A percentile compares a stretch with the other conserved stretches of the same genome.
Evolutionary conservation across 805 yeast species (phyloP).

Genomic region (Candida incommunis): DNA sequence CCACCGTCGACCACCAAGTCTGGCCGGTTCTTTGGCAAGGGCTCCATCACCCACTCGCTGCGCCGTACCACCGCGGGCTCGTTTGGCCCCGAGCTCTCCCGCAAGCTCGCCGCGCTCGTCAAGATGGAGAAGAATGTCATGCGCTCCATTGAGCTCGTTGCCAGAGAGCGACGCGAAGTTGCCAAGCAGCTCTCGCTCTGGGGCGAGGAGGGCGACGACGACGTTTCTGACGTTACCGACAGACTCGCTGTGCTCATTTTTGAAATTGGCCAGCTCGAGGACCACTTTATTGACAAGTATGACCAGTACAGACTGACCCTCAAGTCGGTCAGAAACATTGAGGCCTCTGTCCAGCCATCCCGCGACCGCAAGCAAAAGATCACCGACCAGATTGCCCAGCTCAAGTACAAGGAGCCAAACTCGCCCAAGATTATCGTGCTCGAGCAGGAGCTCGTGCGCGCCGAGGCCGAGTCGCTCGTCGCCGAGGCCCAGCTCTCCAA

Average conservation of each 20-base stretch:
- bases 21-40: conserved; percentile 79
- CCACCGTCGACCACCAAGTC: conserved; percentile 83
- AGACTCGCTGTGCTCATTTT: conserved; percentile 89
- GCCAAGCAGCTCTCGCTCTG: conserved; percentile 94
- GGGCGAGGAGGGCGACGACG: conserved; percentile 93
- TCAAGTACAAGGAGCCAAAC: conserved; percentile 96
- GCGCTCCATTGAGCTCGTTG: conserved; percentile 85
- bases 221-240: conserved; percentile 92
- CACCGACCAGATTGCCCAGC: conserved; percentile 93
- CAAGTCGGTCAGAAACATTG: conserved; percentile 90
- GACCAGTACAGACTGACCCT: conserved; percentile 95
- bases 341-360: conserved; percentile 94
- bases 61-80: conserved; percentile 82
- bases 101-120: conserved; percentile 80
- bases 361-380: conserved; percentile 96
- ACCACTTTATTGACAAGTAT: conserved; percentile 94
- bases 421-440: conserved; percentile 89
- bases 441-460: conserved; percentile 97
- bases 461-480: conserved; percentile 96
- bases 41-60: conserved; percentile 28
- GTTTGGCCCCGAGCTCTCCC: conserved; percentile 87
- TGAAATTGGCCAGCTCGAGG: conserved; percentile 97
- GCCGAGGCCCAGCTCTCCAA: conserved; percentile 98
- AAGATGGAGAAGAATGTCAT: conserved; percentile 94
- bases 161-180: conserved; percentile 88